phyloP scores from a whole-genome alignment of 495 filamentous ascomycete species.

The Talaromyces proteolyticus region DNA sequence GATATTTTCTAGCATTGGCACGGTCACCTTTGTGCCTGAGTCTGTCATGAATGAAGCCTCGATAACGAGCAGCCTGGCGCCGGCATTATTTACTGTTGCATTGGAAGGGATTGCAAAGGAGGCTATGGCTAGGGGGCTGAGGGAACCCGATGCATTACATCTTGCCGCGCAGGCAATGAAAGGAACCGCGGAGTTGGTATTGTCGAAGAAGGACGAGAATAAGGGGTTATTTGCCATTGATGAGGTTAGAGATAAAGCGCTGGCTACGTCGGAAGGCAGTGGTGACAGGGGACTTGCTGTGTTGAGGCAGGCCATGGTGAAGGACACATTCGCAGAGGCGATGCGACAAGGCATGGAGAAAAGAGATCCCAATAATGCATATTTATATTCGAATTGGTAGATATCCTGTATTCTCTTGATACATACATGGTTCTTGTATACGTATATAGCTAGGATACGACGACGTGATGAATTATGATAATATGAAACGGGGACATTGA shows the following conservation, averaged over 20 bases:
- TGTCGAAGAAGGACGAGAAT: constrained; percentile 5
- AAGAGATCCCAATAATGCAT: constrained; percentile 1
- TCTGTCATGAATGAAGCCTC: constrained; percentile 23
- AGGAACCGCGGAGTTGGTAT: constrained; percentile 22
- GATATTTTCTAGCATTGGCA: constrained; percentile 23
- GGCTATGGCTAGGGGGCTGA: constrained; percentile 29
- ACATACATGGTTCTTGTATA: background rate
- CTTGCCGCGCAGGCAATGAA: constrained; percentile 23
- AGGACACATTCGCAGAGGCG: constrained; percentile 5
- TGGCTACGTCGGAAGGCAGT: constrained; percentile 3
- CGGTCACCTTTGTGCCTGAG: constrained; percentile 20
- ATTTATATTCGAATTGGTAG: constrained; percentile 6
- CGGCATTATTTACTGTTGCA: constrained; percentile 26
- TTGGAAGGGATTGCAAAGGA: constrained; percentile 35
- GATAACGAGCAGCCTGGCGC: constrained; percentile 24
- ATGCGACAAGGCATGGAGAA: constrained; percentile 7
- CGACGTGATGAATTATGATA: no score
- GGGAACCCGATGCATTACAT: constrained; percentile 26
- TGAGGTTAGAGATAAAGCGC: constrained; percentile 2
- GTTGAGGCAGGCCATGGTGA: constrained; percentile 3
- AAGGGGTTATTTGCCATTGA: constrained; percentile 6
- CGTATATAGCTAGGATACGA: background rate
- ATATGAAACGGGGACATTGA: no score
- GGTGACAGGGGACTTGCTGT: background rate
- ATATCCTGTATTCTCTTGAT: background rate